phyloP scores from a whole-genome alignment of 176 grass and related monocot species.

The Triticum monococcum region DNA sequence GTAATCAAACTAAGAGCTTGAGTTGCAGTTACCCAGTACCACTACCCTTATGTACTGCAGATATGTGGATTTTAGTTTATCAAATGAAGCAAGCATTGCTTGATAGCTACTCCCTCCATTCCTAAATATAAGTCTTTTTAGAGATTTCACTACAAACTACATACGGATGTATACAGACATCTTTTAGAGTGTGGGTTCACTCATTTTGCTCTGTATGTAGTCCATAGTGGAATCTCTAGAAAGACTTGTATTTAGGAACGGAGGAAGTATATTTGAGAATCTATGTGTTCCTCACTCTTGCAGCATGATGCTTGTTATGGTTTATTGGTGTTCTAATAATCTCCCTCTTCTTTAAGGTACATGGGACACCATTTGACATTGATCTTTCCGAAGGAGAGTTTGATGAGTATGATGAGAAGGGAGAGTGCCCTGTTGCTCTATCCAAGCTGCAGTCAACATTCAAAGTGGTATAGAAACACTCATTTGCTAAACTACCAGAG shows the following conservation, averaged over 20 bases:
- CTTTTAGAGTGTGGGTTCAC: too few relatives aligned
- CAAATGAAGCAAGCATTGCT: background rate
- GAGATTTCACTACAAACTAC: too few relatives aligned
- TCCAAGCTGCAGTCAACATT: conserved; percentile 68
- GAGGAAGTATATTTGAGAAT: background rate
- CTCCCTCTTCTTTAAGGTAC: conserved; percentile 30
- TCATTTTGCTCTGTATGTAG: too few relatives aligned
- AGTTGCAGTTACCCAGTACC: background rate
- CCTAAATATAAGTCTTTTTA: too few relatives aligned
- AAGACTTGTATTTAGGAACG: too few relatives aligned
- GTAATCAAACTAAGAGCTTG: background rate
- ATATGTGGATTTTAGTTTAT: conserved; percentile 6
- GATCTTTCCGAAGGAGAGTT: conserved; percentile 89
- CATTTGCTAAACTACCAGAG: background rate
- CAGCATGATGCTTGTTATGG: background rate
- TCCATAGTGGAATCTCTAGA: too few relatives aligned
- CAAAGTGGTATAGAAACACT: conserved; percentile 69
- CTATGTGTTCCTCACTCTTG: background rate
- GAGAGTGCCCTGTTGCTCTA: conserved; percentile 66
- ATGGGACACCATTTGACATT: conserved; percentile 68
- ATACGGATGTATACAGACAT: too few relatives aligned
- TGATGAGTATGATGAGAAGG: conserved; percentile 92
- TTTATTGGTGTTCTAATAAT: conserved; percentile 16
- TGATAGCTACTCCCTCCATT: background rate
- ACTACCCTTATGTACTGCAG: background rate